Percentiles rank a stretch among this genome's conserved stretches.
These are phyloP conservation scores for Yarrowia bubula DNA, from an alignment of 805 yeast genomes.

Conservation along the genomic window DNA sequence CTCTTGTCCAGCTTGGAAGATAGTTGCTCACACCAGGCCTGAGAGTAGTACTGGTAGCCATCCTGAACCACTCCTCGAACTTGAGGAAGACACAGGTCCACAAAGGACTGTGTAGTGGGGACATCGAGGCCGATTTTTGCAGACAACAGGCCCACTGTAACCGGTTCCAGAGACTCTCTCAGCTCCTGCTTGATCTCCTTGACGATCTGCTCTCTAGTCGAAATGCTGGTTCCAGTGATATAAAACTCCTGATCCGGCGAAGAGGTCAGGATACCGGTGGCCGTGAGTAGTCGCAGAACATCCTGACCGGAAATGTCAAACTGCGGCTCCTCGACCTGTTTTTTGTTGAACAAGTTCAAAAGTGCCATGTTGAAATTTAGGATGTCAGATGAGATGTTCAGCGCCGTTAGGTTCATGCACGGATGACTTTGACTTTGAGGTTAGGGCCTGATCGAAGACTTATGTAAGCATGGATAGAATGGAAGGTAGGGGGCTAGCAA, in stretches of 20 bases:
- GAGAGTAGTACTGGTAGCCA: conserved; percentile 13
- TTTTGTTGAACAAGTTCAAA: conserved; percentile 6
- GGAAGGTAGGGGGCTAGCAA: too few relatives aligned
- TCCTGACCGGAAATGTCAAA: conserved; percentile 10
- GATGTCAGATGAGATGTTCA: background rate
- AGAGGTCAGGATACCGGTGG: background rate
- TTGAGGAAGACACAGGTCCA: conserved; percentile 5
- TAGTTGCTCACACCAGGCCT: conserved; percentile 13
- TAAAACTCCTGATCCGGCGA: conserved; percentile 19
- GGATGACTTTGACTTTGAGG: background rate
- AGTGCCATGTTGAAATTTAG: conserved; percentile 12
- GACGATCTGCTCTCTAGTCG: conserved; percentile 18
- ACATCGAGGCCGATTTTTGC: conserved; percentile 8
- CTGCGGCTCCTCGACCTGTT: background rate
- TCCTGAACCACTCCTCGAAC: conserved; percentile 9
- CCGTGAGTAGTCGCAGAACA: conserved; percentile 12
- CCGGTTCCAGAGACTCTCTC: conserved; percentile 8
- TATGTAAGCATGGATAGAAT: background rate
- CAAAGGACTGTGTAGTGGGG: conserved; percentile 4
- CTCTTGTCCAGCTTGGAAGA: background rate
- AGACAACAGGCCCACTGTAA: conserved; percentile 6
- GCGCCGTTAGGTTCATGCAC: background rate
- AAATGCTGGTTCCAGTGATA: conserved; percentile 6
- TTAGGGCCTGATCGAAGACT: background rate
- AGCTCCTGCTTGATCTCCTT: conserved; percentile 13